Conservation (phyloP, 192 early-diverging fungal species). For the Backusella tuberculispora region DNA sequence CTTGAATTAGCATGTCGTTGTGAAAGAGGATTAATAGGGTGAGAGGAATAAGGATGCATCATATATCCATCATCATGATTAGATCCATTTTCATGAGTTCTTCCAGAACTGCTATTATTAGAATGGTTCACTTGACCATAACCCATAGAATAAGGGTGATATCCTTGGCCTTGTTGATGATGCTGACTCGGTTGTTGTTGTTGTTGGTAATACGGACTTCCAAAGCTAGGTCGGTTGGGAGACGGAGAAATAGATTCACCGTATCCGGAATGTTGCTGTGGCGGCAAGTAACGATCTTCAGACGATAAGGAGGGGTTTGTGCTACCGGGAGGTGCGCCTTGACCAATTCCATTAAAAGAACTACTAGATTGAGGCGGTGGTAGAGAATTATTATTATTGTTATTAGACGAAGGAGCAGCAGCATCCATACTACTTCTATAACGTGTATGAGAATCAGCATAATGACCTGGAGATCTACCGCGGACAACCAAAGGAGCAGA, state of each 20-base stretch:
- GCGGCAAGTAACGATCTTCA: slow-evolving; percentile 6
- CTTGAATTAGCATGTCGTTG: neutral
- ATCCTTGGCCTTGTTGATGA: neutral
- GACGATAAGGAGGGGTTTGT: slow-evolving; percentile 2
- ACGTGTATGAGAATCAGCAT: slow-evolving; percentile 57
- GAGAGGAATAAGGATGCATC: slow-evolving; percentile 15
- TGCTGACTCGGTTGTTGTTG: neutral
- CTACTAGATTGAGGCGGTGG: neutral
- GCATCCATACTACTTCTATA: slow-evolving; percentile 33
- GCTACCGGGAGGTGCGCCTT: slow-evolving; percentile 13
- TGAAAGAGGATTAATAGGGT: neutral
- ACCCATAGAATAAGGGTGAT: neutral
- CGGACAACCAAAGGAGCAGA: slow-evolving; percentile 85
- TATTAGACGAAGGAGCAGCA: neutral
- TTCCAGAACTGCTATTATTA: neutral
- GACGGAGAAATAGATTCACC: neutral
- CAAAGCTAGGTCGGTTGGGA: neutral
- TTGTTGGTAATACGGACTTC: neutral
- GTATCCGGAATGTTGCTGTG: neutral
- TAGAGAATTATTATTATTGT: neutral
- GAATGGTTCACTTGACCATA: neutral
- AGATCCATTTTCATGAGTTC: slow-evolving; percentile 1
- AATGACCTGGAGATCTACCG: slow-evolving; percentile 89
- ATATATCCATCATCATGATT: slow-evolving; percentile 9
- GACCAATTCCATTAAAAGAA: slow-evolving; percentile 3